Percentiles rank a stretch among this genome's conserved stretches.
Evolutionary conservation across 2,329 filamentous ascomycete species (phyloP).

Genomic region (Trichoderma sp.): DNA sequence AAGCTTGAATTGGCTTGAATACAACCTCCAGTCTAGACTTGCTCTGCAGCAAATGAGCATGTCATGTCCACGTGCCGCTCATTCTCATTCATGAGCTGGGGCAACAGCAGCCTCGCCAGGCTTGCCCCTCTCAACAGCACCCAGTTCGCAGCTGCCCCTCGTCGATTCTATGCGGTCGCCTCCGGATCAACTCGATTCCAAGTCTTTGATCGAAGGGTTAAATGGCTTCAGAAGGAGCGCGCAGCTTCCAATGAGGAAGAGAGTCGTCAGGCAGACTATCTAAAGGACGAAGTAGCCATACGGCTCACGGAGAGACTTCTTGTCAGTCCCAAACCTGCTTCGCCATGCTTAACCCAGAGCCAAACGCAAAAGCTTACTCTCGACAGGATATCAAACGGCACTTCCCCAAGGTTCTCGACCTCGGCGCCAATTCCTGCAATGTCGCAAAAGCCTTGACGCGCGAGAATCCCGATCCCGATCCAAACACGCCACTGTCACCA

Average conservation of each 20-base stretch:
- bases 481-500: constrained; percentile 54
- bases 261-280: constrained; percentile 82
- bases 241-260: constrained; percentile 67
- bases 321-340: constrained; percentile 43
- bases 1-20: not conserved
- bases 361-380: not conserved
- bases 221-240: constrained; percentile 89
- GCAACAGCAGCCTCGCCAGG: constrained; percentile 26
- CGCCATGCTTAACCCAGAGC: not conserved
- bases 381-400: constrained; percentile 85
- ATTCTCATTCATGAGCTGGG: constrained; percentile 27
- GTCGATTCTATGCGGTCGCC: constrained; percentile 72
- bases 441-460: constrained; percentile 78
- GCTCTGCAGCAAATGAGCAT: constrained; percentile 24
- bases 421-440: constrained; percentile 95
- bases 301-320: constrained; percentile 83
- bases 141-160: constrained; percentile 24
- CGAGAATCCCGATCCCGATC: constrained; percentile 63
- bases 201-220: constrained; percentile 85
- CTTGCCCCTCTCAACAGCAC: constrained; percentile 23
- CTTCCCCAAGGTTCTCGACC: constrained; percentile 81
- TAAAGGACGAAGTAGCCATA: constrained; percentile 86
- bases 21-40: constrained; percentile 8
- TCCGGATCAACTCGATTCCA: constrained; percentile 76
- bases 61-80: constrained; percentile 34